Evolutionary conservation across 2,329 filamentous ascomycete genomes (phyloP).

Genomic region (Colletotrichum karsti): DNA sequence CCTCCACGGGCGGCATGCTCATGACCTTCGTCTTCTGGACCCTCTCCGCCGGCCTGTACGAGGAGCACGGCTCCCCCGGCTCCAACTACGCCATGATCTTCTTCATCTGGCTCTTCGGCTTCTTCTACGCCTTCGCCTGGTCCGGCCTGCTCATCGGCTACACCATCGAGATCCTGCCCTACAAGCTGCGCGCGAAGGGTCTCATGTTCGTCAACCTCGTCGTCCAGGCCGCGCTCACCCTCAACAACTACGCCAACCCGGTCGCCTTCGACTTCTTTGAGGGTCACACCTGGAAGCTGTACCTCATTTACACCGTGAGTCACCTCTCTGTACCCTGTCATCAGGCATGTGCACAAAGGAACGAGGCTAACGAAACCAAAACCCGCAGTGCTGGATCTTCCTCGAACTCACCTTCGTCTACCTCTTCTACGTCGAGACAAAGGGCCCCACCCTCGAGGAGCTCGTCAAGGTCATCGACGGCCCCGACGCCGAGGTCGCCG

Average conservation of each 20-base stretch:
- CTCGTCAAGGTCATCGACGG: conserved; percentile 74
- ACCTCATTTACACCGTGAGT: conserved; percentile 63
- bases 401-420: conserved; percentile 64
- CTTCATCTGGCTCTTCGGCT: conserved; percentile 47
- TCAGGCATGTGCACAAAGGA: too few relatives aligned
- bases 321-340: neutral
- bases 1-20: conserved; percentile 51
- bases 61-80: conserved; percentile 44
- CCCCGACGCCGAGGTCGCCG: conserved; percentile 58
- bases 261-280: conserved; percentile 58
- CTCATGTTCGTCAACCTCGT: conserved; percentile 65
- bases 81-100: conserved; percentile 53
- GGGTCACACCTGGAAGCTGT: conserved; percentile 60
- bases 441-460: conserved; percentile 72
- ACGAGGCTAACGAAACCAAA: neutral
- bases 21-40: conserved; percentile 61
- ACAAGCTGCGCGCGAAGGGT: conserved; percentile 60
- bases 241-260: conserved; percentile 64
- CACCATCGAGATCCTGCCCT: conserved; percentile 59
- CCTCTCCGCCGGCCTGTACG: conserved; percentile 53
- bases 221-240: conserved; percentile 61
- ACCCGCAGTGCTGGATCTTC: conserved; percentile 54
- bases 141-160: conserved; percentile 65
- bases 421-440: conserved; percentile 67
- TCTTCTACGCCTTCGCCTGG: conserved; percentile 65